Evolutionary conservation across 768 basidiomycete species (phyloP).

Genomic region (Psilocybe cubensis): DNA sequence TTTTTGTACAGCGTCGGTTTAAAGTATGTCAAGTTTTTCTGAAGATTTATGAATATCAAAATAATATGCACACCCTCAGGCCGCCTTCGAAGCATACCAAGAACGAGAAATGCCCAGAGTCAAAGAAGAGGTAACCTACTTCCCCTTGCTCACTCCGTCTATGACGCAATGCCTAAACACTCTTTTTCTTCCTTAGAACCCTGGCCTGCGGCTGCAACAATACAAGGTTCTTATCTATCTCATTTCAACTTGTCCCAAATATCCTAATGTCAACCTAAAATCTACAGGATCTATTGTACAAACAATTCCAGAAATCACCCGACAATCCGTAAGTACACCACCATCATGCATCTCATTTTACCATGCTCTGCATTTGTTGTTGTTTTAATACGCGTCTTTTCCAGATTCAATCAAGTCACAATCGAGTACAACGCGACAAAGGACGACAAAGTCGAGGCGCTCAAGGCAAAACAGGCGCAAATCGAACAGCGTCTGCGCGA

Average conservation of each 20-base stretch:
- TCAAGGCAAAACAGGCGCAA: slow-evolving; percentile 68
- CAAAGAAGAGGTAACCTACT: slow-evolving; percentile 61
- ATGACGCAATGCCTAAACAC: slow-evolving; percentile 4
- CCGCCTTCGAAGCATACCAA: slow-evolving; percentile 88
- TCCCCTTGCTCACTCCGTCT: slow-evolving; percentile 5
- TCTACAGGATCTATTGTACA: slow-evolving; percentile 79
- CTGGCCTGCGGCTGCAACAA: slow-evolving; percentile 89
- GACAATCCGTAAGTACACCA: slow-evolving; percentile 93
- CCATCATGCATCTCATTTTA: no score
- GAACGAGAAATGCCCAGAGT: slow-evolving; percentile 85
- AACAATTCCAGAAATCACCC: slow-evolving; percentile 95
- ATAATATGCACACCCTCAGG: slow-evolving; percentile 42
- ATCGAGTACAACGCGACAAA: slow-evolving; percentile 86
- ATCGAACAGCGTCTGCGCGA: slow-evolving; percentile 70
- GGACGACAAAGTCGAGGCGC: slow-evolving; percentile 80
- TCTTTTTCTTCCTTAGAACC: slow-evolving; percentile 57
- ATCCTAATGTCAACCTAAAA: not conserved
- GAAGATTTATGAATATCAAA: slow-evolving; percentile 1
- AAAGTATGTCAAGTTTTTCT: slow-evolving; percentile 59
- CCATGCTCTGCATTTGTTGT: not conserved
- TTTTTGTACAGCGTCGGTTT: slow-evolving; percentile 73
- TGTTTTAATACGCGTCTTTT: not conserved
- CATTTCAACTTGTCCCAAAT: not conserved
- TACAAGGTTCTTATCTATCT: slow-evolving; percentile 61
- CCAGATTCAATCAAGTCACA: slow-evolving; percentile 82